Base-by-base conservation (phyloP, 192 early-diverging fungal species). In the Piromyces sp. region DNA sequence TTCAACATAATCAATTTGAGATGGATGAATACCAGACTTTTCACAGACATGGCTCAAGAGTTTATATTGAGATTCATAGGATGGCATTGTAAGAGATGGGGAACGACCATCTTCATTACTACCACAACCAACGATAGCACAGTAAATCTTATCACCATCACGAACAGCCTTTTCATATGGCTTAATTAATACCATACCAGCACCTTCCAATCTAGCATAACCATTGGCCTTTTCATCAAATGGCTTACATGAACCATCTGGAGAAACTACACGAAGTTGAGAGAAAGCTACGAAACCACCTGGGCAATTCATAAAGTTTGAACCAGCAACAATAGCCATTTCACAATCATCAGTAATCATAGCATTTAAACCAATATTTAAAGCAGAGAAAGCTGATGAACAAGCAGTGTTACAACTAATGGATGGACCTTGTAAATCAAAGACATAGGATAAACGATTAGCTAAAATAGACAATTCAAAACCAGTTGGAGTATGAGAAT, bases 151-250 rank as follows among this genome's bases (percentile, higher is more conserved):
- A 82, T 87, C 86, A 17, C 84, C 82, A 58, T 87, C 86, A 14
- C 58, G 30, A 16, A 83, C 29, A 33, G 86, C 86, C 11, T 82
- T 33, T 17, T 85, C 82, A 30, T 83, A 83, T 12, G 51, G 81
- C 78, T 87, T 87, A 79, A 87, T 12, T 29, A 87, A n/a, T 22
- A 87, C 78, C 31, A 30, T 84, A 26, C 36, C 83, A 80, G 30
- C 86, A 80, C 86, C 86, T 81, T 87, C 86, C 9, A 37, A 36
- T 29, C 86, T 81, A 30, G 81, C 86, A 78, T 87, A 87, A 12
- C 86, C 86, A 79, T 87, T 83, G 2, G 86, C 86, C 31, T 80
- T 78, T 79, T 81, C 82, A 79, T 84, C 81, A 80, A 87, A 87
- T 13, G 86, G 40, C 30, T 81, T 38, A 84, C 42, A 82, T 9